These are phyloP conservation scores for Lactarius deliciosus DNA, from an alignment of 768 basidiomycete species.

Conservation along the genomic window DNA sequence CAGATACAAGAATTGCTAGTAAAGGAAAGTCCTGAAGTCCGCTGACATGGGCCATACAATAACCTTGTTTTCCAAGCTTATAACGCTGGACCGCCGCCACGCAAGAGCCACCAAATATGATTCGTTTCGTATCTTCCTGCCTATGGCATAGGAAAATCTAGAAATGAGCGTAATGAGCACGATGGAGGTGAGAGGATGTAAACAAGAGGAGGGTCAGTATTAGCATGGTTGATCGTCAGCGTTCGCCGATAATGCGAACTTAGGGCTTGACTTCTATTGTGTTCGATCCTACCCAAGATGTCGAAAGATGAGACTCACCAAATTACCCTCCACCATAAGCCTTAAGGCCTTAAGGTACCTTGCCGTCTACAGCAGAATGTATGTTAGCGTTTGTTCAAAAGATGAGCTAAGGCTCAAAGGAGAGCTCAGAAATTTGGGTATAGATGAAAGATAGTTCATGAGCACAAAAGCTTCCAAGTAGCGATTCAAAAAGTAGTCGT, in stretches of 20 bases:
- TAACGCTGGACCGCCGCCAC: background rate
- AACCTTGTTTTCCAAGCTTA: too few species aligned
- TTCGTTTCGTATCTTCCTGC: too few species aligned
- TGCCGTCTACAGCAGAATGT: background rate
- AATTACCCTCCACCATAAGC: background rate
- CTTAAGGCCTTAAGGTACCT: too few species aligned
- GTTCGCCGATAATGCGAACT: slow-evolving; percentile 59
- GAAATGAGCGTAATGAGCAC: slow-evolving; percentile 10
- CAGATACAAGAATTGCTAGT: too few species aligned
- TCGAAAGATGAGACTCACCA: slow-evolving; percentile 40
- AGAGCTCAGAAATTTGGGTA: slow-evolving; percentile 43
- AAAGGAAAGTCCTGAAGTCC: too few species aligned
- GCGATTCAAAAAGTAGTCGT: background rate
- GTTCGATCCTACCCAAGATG: slow-evolving; percentile 52
- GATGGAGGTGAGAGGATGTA: slow-evolving; percentile 31
- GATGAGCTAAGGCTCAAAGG: slow-evolving; percentile 18
- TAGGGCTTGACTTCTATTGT: slow-evolving; percentile 93
- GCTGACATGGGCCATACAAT: too few species aligned
- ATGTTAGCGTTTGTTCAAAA: slow-evolving; percentile 2
- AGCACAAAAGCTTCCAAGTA: slow-evolving; percentile 61
- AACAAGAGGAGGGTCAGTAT: slow-evolving; percentile 55
- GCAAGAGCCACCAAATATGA: background rate
- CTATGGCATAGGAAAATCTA: slow-evolving; percentile 1
- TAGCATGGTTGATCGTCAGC: slow-evolving; percentile 84
- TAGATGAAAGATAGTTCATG: slow-evolving; percentile 60